phyloP scores from a whole-genome alignment of 2,329 filamentous ascomycete species.

The Pochonia chlamydosporia region DNA sequence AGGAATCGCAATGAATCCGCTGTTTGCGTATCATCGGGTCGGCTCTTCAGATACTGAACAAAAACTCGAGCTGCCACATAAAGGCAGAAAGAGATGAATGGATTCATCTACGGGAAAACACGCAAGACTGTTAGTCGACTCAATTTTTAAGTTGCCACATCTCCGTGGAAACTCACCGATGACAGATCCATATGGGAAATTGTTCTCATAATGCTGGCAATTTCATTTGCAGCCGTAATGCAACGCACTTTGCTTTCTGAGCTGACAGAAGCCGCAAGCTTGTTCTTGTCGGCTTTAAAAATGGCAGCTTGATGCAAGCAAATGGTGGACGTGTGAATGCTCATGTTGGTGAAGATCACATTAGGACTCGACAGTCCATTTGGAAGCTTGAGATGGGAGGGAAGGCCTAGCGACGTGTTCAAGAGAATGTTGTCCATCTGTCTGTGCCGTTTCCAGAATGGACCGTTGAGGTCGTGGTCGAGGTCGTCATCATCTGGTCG shows the following conservation, averaged over 20 bases:
- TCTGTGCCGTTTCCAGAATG: conserved; percentile 93
- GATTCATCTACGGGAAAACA: conserved; percentile 76
- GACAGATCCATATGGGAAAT: conserved; percentile 85
- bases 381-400: conserved; percentile 73
- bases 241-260: conserved; percentile 90
- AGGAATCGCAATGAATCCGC: conserved; percentile 84
- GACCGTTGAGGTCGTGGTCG: conserved; percentile 82
- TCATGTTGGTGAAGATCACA: conserved; percentile 92
- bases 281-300: conserved; percentile 91
- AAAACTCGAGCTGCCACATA: conserved; percentile 96
- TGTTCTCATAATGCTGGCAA: conserved; percentile 92
- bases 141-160: conserved; percentile 1
- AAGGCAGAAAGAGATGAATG: conserved; percentile 90
- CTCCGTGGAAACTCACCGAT: conserved; percentile 61
- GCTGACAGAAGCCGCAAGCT: conserved; percentile 68
- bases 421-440: conserved; percentile 84
- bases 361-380: conserved; percentile 71
- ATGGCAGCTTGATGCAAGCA: conserved; percentile 98
- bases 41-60: conserved; percentile 90
- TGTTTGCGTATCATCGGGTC: conserved; percentile 76
- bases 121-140: neutral
- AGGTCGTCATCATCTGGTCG: conserved; percentile 75
- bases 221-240: conserved; percentile 88
- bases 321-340: conserved; percentile 91
- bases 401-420: conserved; percentile 80